A percentile compares a stretch with the other conserved stretches of the same genome.
Conservation (phyloP, 306 rosid species). For the Quercus suber region DNA sequence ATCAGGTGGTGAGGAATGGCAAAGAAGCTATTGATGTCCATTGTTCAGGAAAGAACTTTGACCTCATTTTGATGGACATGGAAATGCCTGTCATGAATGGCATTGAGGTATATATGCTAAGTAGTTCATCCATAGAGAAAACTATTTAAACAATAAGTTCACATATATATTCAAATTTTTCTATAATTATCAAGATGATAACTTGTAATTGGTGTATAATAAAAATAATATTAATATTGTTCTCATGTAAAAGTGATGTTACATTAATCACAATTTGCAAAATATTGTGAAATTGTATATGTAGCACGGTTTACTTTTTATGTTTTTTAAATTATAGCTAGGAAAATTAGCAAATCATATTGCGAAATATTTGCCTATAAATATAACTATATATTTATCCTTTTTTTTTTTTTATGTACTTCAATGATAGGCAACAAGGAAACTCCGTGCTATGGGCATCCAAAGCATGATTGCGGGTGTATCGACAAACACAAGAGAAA, state of each 20-base stretch:
- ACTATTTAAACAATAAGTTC: no score
- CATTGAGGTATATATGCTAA: constrained; percentile 44
- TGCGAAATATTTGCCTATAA: not conserved
- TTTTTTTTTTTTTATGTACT: not conserved
- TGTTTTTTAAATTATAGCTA: no score
- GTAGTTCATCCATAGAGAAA: not conserved
- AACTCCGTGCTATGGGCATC: constrained; percentile 67
- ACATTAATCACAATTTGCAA: fast-evolving
- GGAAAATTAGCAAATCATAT: no score
- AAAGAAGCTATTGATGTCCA: constrained; percentile 77
- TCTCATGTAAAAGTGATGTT: no score
- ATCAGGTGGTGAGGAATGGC: constrained; percentile 56
- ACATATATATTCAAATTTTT: no score
- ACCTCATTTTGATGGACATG: constrained; percentile 84
- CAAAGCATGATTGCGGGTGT: constrained; percentile 68
- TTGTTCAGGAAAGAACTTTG: constrained; percentile 47
- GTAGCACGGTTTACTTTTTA: no score
- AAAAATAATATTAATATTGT: no score
- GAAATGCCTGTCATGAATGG: constrained; percentile 96
- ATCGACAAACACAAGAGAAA: constrained; percentile 41
- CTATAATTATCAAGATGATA: no score
- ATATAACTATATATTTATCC: not conserved
- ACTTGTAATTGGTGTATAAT: no score
- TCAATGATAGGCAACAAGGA: constrained; percentile 61
- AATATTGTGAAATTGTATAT: no score